Evolutionary conservation across 106 monocot species (phyloP).

Genomic region (Dioscorea zingiberensis): DNA sequence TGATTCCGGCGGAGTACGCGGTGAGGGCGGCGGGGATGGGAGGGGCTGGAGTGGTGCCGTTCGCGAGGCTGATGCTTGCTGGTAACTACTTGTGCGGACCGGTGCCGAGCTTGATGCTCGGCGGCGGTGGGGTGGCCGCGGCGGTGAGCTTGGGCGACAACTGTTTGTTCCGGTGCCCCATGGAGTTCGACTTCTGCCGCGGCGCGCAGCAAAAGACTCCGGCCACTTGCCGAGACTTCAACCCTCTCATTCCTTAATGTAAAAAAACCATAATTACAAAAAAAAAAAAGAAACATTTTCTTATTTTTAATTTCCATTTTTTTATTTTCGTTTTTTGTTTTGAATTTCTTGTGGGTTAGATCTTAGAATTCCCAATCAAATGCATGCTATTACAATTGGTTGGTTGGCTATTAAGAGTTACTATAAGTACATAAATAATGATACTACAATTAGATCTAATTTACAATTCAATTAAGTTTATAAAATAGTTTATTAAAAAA

Average conservation of each 20-base stretch:
- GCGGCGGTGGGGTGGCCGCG: conserved; percentile 27
- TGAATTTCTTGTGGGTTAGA: too few species aligned
- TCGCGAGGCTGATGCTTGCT: conserved; percentile 39
- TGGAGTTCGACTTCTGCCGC: conserved; percentile 50
- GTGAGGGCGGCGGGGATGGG: conserved; percentile 22
- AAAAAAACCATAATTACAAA: not conserved
- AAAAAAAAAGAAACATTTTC: too few species aligned
- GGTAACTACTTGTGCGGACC: conserved; percentile 69
- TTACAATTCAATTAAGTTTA: too few species aligned
- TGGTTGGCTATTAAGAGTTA: too few species aligned
- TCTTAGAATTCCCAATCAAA: too few species aligned
- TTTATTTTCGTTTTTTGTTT: too few species aligned
- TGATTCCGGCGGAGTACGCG: conserved; percentile 59
- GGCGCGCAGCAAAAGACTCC: conserved; percentile 49
- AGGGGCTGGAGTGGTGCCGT: not conserved
- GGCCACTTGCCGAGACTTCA: conserved; percentile 39
- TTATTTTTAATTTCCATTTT: too few species aligned
- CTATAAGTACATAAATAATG: too few species aligned
- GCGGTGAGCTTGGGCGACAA: conserved; percentile 52
- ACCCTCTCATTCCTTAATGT: conserved; percentile 46
- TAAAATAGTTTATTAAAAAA: too few species aligned
- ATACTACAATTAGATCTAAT: too few species aligned
- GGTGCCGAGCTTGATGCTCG: conserved; percentile 36
- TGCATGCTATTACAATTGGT: too few species aligned
- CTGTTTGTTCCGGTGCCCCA: conserved; percentile 58